Percentiles rank a stretch among this genome's conserved stretches.
Conservation (phyloP, 2,329 filamentous ascomycete species). For the Dactylellina leptospora region DNA sequence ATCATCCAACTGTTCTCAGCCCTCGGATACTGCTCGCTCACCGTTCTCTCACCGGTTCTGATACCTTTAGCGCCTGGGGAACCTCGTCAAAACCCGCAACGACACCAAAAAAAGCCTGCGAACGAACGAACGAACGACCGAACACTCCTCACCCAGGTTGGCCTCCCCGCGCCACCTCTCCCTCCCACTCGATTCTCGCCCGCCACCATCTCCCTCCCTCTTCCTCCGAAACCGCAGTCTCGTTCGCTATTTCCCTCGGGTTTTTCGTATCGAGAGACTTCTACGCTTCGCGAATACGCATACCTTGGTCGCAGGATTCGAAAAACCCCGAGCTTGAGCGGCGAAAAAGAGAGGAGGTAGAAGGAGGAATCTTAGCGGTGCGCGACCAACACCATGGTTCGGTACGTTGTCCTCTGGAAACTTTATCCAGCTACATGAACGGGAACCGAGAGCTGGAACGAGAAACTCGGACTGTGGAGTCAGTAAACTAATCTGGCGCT, state of each 20-base stretch:
- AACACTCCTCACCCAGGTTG: constrained; percentile 28
- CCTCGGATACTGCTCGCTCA: neutral
- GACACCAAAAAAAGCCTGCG: constrained; percentile 29
- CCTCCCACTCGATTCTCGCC: too few species aligned
- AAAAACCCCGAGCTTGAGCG: neutral
- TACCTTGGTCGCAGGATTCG: neutral
- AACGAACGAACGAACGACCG: constrained; percentile 24
- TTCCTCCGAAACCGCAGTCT: neutral
- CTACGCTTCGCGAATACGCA: neutral
- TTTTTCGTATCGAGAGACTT: neutral
- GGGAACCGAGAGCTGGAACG: constrained; percentile 3
- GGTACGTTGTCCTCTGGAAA: constrained; percentile 15
- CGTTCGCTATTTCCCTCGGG: neutral
- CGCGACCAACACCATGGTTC: constrained; percentile 39
- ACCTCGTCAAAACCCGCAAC: constrained; percentile 29
- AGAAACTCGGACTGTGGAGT: too few species aligned
- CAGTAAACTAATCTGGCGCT: too few species aligned
- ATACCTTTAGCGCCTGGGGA: constrained; percentile 41
- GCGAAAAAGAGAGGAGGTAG: neutral
- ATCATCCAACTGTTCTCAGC: constrained; percentile 3
- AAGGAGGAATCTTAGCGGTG: constrained; percentile 5
- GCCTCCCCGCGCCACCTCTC: constrained; percentile 9
- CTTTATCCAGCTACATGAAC: neutral
- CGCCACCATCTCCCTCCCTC: neutral
- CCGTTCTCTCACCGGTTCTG: constrained; percentile 13